Base-by-base conservation (phyloP, 352 stramenopile species). In the Pythium pectinolyticum region DNA sequence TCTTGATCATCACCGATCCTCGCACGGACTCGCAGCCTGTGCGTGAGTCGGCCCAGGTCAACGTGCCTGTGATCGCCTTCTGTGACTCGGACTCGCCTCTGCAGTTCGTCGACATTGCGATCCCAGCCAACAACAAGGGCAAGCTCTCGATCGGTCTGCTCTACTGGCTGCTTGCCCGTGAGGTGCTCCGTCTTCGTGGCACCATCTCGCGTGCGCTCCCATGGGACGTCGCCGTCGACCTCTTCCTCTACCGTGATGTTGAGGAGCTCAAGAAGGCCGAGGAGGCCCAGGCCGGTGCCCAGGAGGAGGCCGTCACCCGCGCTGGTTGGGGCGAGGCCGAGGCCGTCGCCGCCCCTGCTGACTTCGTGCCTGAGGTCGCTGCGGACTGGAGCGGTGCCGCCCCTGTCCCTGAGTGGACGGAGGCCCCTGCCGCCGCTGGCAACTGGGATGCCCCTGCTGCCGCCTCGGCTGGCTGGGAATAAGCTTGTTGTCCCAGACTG, bases 81-180 rank as follows among this genome's bases (percentile, higher is more conserved):
- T 99, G 97, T 73, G 97, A 99, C 86, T 99, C 96, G 71, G 98
- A 99, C 85, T 99, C 97, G 74, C 97, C 97, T 43, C 86, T 99
- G 61, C 90, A 98, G 82, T 99, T 98, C 84, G 97, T 99, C 57
- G 98, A 99, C 79, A 87, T 99, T 70, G 98, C 97, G 69, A 99
- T 99, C 82, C 98, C 98, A 58, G 94, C 95, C 70, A 99, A 99
- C 97, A 99, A 99, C 96, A 99, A 99, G 92, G 97, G 97, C 84
- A 99, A 99, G 88, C 94, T 98, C 66, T 99, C 96, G 60, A 99
- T 99, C 75, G 98, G 97, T 84, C 88, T 99, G 64, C 84, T 99
- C 70, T 99, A 99, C 94, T 99, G 97, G 97, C 86, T 99, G 50
- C 90, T 99, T 34, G 94, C 98, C 49, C 93, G 98, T 86, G 97